Percentiles rank a stretch among this genome's conserved stretches.
phyloP scores from a whole-genome alignment of 2,329 filamentous ascomycete genomes.

The Didymella keratinophila region DNA sequence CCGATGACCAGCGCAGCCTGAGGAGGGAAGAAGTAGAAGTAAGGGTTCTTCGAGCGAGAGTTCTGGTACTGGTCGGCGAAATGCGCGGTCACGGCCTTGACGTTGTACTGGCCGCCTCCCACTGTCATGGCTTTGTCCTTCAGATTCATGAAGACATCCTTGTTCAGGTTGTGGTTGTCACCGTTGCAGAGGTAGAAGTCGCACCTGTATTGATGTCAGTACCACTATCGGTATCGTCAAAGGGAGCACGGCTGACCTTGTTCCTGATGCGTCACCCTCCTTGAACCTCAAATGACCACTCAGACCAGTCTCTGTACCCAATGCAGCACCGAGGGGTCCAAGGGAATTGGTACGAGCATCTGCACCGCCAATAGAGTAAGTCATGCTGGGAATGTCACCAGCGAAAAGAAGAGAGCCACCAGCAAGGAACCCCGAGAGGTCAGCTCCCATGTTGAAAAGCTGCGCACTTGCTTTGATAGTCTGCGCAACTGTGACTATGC shows the following conservation, averaged over 20 bases:
- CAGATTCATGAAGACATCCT: background rate
- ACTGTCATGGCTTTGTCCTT: background rate
- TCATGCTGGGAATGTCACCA: constrained; percentile 2
- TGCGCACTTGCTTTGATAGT: constrained; percentile 1
- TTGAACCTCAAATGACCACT: background rate
- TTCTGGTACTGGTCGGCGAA: background rate
- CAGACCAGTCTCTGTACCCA: background rate
- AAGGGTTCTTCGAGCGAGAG: background rate
- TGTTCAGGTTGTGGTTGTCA: background rate
- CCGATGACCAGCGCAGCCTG: background rate
- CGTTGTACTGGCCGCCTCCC: background rate
- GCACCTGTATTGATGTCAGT: background rate
- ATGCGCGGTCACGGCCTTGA: background rate
- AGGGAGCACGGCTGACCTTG: background rate
- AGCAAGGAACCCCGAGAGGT: constrained; percentile 2
- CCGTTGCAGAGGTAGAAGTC: background rate
- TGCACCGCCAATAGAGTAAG: background rate
- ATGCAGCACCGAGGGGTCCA: background rate
- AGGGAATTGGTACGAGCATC: background rate
- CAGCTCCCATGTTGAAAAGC: constrained; percentile 1
- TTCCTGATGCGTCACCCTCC: background rate
- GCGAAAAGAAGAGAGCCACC: constrained; percentile 1
- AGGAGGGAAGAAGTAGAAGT: background rate
- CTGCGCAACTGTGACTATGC: constrained; percentile 1
- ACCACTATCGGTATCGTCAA: background rate